These are phyloP conservation scores for Coniochaeta hoffmannii DNA, from an alignment of 2,329 filamentous ascomycete species.

Conservation along the genomic window DNA sequence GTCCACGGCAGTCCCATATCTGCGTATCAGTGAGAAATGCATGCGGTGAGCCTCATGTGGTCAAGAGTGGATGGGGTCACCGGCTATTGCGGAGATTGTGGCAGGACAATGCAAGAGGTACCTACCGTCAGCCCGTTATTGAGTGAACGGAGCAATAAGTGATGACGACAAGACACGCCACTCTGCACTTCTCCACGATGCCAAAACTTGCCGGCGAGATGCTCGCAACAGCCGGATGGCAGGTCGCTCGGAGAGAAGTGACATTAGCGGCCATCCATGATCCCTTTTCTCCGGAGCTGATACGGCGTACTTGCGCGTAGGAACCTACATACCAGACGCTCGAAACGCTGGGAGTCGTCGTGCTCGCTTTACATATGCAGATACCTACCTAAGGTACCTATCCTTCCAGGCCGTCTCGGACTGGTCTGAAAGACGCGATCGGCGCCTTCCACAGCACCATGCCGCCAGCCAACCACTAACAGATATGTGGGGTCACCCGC, in stretches of 20 bases:
- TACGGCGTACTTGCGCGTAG: too few species aligned
- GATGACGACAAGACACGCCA: background rate
- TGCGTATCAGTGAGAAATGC: background rate
- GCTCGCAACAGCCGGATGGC: background rate
- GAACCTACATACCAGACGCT: too few species aligned
- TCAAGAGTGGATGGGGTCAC: background rate
- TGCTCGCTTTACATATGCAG: too few species aligned
- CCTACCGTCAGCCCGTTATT: background rate
- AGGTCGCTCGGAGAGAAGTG: background rate
- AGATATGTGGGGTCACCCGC: too few species aligned
- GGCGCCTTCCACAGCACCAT: too few species aligned
- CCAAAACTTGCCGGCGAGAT: background rate
- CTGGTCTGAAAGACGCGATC: too few species aligned
- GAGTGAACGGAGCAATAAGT: background rate
- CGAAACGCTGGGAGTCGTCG: too few species aligned
- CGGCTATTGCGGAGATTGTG: background rate
- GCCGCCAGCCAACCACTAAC: too few species aligned
- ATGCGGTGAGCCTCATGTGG: background rate
- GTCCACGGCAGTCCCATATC: background rate
- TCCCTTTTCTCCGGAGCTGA: too few species aligned
- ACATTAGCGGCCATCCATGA: too few species aligned
- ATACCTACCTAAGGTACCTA: too few species aligned
- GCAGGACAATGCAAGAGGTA: background rate
- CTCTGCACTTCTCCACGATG: background rate
- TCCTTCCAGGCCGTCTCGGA: too few species aligned